Percentiles rank a stretch among this genome's conserved stretches.
phyloP scores from a whole-genome alignment of 352 stramenopile species.

The Phytophthora litchii region DNA sequence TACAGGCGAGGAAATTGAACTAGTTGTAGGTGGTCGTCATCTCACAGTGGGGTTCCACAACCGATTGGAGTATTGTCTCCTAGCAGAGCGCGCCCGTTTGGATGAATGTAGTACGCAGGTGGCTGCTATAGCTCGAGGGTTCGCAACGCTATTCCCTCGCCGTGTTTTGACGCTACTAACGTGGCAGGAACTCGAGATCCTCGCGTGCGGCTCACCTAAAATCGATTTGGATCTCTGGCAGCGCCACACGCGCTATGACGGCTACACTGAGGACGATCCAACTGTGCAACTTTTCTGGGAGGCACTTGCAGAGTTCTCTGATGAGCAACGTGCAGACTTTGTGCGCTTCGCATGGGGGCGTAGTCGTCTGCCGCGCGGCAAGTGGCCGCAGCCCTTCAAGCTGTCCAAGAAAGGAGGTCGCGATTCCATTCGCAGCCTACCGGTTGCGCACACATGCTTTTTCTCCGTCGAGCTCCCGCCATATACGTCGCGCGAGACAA shows the following conservation, averaged over 20 bases:
- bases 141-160: conserved; percentile 85
- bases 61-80: conserved; percentile 80
- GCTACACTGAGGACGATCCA: conserved; percentile 81
- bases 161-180: conserved; percentile 90
- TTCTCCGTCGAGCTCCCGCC: conserved; percentile 95
- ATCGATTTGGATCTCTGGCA: conserved; percentile 91
- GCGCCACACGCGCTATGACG: conserved; percentile 90
- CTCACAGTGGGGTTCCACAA: conserved; percentile 86
- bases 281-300: conserved; percentile 92
- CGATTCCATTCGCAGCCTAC: conserved; percentile 82
- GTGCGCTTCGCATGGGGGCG: conserved; percentile 95
- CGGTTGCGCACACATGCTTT: conserved; percentile 96
- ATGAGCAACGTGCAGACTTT: conserved; percentile 91
- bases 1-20: conserved; percentile 82
- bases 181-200: conserved; percentile 91
- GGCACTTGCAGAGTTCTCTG: conserved; percentile 84
- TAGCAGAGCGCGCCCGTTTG: conserved; percentile 84
- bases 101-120: conserved; percentile 76
- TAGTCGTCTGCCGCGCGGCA: conserved; percentile 88
- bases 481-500: conserved; percentile 92
- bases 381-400: conserved; percentile 92
- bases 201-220: conserved; percentile 91
- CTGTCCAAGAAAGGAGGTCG: conserved; percentile 90
- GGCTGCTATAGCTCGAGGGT: conserved; percentile 77
- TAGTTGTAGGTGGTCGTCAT: conserved; percentile 72